A percentile compares a stretch with the other conserved stretches of the same genome.
phyloP scores from a whole-genome alignment of 78 protist species.

The Dictyostelium discoideum region dicty_2.7 NC_007091.3:62001-62500 shows the following conservation, averaged over 20 bases:
- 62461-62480: conserved; percentile 91
- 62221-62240: conserved; percentile 90
- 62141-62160: conserved; percentile 93
- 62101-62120: neutral
- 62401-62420: conserved; percentile 47
- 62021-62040: conserved; percentile 87
- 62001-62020: conserved; percentile 79
- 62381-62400: conserved; percentile 26
- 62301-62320: conserved; percentile 45
- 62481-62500: conserved; percentile 22
- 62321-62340: neutral
- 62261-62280: neutral
- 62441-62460: conserved; percentile 60
- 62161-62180: conserved; percentile 86
- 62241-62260: conserved; percentile 68
- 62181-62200: conserved; percentile 53
- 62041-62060: conserved; percentile 89
- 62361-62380: conserved; percentile 8
- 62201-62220: conserved; percentile 89
- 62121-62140: conserved; percentile 90
- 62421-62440: neutral
- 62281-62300: conserved; percentile 11
- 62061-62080: neutral
- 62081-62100: too few relatives aligned
- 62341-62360: conserved; percentile 47